phyloP scores from a whole-genome alignment of 768 basidiomycete species.

The Tulasnella sp. region DNA sequence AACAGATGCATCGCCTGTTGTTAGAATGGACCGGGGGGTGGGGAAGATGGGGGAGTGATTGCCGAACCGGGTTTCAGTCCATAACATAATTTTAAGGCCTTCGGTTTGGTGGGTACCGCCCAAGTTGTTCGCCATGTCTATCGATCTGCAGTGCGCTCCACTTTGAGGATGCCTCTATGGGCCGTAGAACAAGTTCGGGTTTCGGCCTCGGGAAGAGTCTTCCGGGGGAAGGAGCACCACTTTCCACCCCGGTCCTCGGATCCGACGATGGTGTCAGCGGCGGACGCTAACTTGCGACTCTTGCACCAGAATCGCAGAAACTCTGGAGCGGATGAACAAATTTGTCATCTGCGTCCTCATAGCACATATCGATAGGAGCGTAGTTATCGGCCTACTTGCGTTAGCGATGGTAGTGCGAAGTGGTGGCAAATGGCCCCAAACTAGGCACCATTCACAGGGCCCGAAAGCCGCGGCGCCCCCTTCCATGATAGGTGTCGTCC shows the following conservation, averaged over 20 bases:
- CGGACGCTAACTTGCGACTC: not conserved
- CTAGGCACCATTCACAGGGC: too few relatives aligned
- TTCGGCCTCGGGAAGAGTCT: not conserved
- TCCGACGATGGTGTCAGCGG: not conserved
- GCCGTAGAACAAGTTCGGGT: conserved; percentile 22
- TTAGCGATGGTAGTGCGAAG: too few relatives aligned
- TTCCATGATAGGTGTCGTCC: too few relatives aligned
- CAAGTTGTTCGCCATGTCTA: conserved; percentile 63
- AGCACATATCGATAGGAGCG: too few relatives aligned
- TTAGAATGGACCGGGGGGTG: too few relatives aligned
- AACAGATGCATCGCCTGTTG: conserved; percentile 60
- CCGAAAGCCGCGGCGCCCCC: too few relatives aligned
- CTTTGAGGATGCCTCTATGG: conserved; percentile 60
- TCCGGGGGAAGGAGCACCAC: not conserved
- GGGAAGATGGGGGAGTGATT: not conserved
- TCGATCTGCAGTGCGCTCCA: conserved; percentile 80
- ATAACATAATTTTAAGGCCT: not conserved
- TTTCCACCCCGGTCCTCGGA: conserved; percentile 19
- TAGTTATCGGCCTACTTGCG: too few relatives aligned
- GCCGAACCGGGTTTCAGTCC: conserved; percentile 13
- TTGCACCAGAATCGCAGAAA: too few relatives aligned
- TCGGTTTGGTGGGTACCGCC: conserved; percentile 33
- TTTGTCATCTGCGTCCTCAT: too few relatives aligned
- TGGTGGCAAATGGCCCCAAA: too few relatives aligned
- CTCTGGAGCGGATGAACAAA: too few relatives aligned